Conservation (phyloP, 768 basidiomycete genomes). For the Rhodotorula toruloides region DNA sequence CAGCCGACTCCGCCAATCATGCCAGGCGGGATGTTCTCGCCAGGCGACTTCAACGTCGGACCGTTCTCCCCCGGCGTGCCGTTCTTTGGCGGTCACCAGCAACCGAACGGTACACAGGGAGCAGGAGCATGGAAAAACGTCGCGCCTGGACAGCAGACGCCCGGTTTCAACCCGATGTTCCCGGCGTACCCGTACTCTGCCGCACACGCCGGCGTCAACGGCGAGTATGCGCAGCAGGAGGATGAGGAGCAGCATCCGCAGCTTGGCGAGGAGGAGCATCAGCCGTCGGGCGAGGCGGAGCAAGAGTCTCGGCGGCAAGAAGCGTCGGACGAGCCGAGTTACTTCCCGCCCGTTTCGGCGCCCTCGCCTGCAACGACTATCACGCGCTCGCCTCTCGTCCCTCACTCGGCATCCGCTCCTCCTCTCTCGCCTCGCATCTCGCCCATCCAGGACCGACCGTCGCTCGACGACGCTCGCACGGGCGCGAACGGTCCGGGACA, state of each 20-base stretch:
- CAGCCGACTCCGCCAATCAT: conserved; percentile 50
- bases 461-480: too few relatives aligned
- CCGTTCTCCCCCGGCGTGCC: conserved; percentile 37
- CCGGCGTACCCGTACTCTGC: conserved; percentile 2
- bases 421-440: too few relatives aligned
- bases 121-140: background rate
- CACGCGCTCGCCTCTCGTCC: too few relatives aligned
- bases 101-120: background rate
- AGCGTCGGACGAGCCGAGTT: conserved; percentile 10
- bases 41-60: conserved; percentile 45
- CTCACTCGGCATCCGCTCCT: too few relatives aligned
- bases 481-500: too few relatives aligned
- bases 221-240: background rate
- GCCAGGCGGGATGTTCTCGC: conserved; percentile 57
- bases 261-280: background rate
- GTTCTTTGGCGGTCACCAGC: conserved; percentile 9
- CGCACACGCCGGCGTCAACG: background rate
- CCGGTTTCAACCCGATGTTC: conserved; percentile 34
- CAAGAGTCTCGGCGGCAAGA: background rate
- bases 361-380: too few relatives aligned
- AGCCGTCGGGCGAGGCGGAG: too few relatives aligned
- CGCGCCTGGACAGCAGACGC: background rate
- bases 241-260: background rate
- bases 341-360: conserved; percentile 24
- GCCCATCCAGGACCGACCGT: too few relatives aligned